Evolutionary conservation across 2,329 filamentous ascomycete species (phyloP).

Genomic region (Xylaria hypoxylon): DNA sequence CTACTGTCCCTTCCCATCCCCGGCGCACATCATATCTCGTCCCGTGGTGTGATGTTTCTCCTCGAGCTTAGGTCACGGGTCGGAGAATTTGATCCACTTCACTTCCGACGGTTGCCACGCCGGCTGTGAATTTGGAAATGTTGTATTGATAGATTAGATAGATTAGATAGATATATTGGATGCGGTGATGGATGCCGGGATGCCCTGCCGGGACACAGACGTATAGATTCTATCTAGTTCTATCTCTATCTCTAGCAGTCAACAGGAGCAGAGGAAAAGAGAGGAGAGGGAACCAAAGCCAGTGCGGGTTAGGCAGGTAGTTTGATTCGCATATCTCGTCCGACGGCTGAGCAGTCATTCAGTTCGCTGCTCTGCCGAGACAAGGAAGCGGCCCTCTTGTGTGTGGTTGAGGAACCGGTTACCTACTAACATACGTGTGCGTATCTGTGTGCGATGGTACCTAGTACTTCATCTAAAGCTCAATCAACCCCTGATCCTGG

Average conservation of each 20-base stretch:
- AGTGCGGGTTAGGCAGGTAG: not conserved
- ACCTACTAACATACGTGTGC: no score
- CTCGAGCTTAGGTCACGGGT: not conserved
- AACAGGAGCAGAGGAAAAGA: not conserved
- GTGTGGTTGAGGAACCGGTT: no score
- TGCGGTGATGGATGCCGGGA: not conserved
- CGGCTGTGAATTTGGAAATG: not conserved
- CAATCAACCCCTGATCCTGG: not conserved
- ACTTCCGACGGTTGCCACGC: not conserved
- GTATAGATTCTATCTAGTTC: not conserved
- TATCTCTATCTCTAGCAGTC: not conserved
- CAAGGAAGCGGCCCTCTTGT: no score
- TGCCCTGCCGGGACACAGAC: not conserved
- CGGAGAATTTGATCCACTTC: not conserved
- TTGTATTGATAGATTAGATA: not conserved
- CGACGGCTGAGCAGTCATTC: no score
- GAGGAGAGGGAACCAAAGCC: not conserved
- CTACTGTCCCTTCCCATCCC: not conserved
- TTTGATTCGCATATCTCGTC: no score
- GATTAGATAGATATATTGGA: not conserved
- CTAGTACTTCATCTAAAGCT: not conserved
- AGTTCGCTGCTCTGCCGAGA: no score
- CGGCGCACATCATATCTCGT: not conserved
- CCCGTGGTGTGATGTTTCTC: not conserved
- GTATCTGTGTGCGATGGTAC: no score